Base-by-base conservation (phyloP, 495 filamentous ascomycete genomes). In the Podospora pseudoanserina region DNA sequence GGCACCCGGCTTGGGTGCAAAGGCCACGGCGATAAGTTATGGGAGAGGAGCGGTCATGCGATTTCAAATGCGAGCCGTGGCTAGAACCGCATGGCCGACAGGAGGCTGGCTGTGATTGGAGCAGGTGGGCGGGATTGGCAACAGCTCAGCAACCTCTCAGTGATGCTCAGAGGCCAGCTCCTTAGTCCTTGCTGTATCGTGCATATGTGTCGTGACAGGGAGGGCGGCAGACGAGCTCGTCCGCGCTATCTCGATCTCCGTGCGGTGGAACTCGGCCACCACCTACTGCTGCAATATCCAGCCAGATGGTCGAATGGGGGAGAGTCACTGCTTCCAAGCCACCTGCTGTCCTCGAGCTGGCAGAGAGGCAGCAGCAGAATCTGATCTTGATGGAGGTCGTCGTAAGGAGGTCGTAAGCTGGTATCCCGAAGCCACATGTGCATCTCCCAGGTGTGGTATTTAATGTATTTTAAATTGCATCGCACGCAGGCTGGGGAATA, bases 381-480 rank as follows among this genome's bases (percentile, higher is more conserved):
- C 67, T 32, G 71, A 75, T 76, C 69, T 73, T 67, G 64, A 70
- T 72, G 61, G 19, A 18, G 69, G 67, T 23, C 23, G 23, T 23
- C 1, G 23, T 23, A 23, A 23, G 61, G 19, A 18, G 69, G 67
- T 67, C 65, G 72, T 67, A 71, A 60, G 66, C 54, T 67, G 67
- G 71, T 63, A 60, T 68, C 69, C 73, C 65, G 69, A 69, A 65
- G 65, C 64, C 74, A 71, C 74, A 76, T 66, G 75, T 72, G 73
- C 70, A 72, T 66, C 63, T 44, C 27, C 16, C 64, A 70, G 69
- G 73, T 72, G 72, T 72, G 72, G 27, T 57, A 54, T 67, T 70
- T 73, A 75, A 77, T 77, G 69, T 72, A 73, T 67, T 70, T 66
- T 74, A 72, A 66, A 73, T 75, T 74, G 63, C 66, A 26, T 60